Evolutionary conservation across 2,329 filamentous ascomycete species (phyloP), one percentile per base, ranked within the genome.

Genomic region (Hortaea werneckii): DNA sequence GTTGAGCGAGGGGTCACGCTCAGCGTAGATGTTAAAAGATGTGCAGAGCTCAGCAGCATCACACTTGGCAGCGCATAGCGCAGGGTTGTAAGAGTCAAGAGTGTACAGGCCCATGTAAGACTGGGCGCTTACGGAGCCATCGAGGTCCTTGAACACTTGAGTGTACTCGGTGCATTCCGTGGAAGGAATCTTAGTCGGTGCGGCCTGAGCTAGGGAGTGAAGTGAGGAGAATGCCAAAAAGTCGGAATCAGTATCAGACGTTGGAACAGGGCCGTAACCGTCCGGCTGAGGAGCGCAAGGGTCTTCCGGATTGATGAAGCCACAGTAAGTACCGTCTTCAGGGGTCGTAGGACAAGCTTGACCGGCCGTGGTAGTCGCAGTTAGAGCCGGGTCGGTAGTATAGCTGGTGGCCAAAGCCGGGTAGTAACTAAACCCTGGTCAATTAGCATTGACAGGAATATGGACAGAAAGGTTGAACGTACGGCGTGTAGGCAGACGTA

Each of bases 261-360:
- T 37, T 30, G 47, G 47, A 37, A 51, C 46, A 40, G 65, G 65
- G 6, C 60, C 64, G 41, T 61, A 59, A 13, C 57, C 61, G 44
- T 65, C 60, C 10, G 64, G 63, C 50, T 67, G 64, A 46, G 62
- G 58, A 26, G 62, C 58, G 49, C 64, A 67, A 41, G 63, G 54
- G 42, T 66, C 64, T 20, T 63, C 53, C 6, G 64, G 64, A 50
- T 65, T 65, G 53, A 65, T 61, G 51, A 65, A 66, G 20, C 64
- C 63, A 41, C 61, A 62, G 52, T 54, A 62, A 7, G 59, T 63
- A 34, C 59, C 59, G 37, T 26, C 12, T 26, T 43, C 27, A 7
- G 34, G 20, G 32, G 34, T 28, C 6, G 53, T 60, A 6, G 59
- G 50, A 50, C 59, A 62, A 5, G 54, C 49, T n/a, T 54, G 46